Conservation (phyloP, 208 protist genomes). For the Lotmaria passim region DNA sequence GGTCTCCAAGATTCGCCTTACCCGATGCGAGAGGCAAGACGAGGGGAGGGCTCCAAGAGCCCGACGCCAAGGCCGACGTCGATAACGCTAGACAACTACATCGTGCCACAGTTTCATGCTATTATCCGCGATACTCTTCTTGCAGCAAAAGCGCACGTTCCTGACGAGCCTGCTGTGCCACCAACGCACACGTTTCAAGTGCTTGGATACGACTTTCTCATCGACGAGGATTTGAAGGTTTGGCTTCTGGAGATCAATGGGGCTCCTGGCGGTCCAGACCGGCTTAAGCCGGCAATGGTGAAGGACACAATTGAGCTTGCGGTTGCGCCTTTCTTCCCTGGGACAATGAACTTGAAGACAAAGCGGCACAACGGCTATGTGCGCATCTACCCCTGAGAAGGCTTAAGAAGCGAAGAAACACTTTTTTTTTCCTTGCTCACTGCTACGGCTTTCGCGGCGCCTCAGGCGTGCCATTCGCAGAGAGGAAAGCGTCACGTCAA, state of each 20-base stretch:
- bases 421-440: neutral
- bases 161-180: conserved; percentile 39
- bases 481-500: too few species aligned
- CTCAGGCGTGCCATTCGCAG: too few species aligned
- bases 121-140: conserved; percentile 72
- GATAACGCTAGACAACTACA: conserved; percentile 55
- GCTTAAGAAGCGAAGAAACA: neutral
- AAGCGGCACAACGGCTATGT: conserved; percentile 57
- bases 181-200: conserved; percentile 87
- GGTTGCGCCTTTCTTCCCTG: conserved; percentile 60
- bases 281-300: conserved; percentile 60
- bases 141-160: conserved; percentile 48
- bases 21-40: conserved; percentile 12
- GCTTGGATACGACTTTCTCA: conserved; percentile 91
- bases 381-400: conserved; percentile 46
- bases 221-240: conserved; percentile 79
- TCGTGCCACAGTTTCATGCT: conserved; percentile 78
- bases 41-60: conserved; percentile 14
- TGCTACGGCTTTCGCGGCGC: too few species aligned
- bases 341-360: conserved; percentile 40
- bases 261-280: conserved; percentile 70
- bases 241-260: conserved; percentile 91
- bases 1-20: conserved; percentile 21
- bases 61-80: conserved; percentile 14
- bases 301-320: conserved; percentile 79